Conservation (phyloP, 164 flowering plant species). For the Stephania yunnanensis region DNA sequence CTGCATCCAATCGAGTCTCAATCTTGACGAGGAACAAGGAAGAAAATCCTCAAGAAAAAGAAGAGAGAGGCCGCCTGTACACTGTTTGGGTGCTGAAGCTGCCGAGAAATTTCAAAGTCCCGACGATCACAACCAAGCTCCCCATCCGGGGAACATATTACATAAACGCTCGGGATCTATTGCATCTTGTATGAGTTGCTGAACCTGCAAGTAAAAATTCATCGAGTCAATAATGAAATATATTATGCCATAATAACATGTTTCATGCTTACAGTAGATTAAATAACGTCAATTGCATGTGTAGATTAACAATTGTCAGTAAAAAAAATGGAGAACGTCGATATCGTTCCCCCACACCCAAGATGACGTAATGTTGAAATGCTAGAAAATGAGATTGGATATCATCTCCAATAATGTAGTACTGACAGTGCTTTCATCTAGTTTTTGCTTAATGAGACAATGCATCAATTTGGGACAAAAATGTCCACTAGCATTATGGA, state of each 20-base stretch:
- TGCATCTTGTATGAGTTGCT: slow-evolving; percentile 96
- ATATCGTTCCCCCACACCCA: too few relatives aligned
- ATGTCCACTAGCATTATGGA: neutral
- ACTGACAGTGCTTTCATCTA: neutral
- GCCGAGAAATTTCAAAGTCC: neutral
- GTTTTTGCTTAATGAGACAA: neutral
- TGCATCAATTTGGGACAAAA: too few relatives aligned
- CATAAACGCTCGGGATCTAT: slow-evolving; percentile 80
- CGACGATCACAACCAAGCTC: slow-evolving; percentile 72
- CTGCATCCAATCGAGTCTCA: slow-evolving; percentile 13
- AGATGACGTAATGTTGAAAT: too few relatives aligned
- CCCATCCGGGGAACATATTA: slow-evolving; percentile 99
- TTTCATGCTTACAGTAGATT: neutral
- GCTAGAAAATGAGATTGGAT: neutral
- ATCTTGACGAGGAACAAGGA: neutral
- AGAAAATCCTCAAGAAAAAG: neutral
- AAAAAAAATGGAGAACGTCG: too few relatives aligned
- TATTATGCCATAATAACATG: neutral
- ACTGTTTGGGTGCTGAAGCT: slow-evolving; percentile 12
- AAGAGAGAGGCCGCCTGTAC: slow-evolving; percentile 22
- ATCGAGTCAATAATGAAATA: neutral
- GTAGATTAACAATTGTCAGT: too few relatives aligned
- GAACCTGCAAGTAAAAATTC: slow-evolving; percentile 49
- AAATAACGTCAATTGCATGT: too few relatives aligned
- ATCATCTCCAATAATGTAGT: neutral